Evolutionary conservation across 2,329 filamentous ascomycete species (phyloP), one percentile per base, ranked within the genome.

Genomic region (Neocatenulostroma microsporum): DNA sequence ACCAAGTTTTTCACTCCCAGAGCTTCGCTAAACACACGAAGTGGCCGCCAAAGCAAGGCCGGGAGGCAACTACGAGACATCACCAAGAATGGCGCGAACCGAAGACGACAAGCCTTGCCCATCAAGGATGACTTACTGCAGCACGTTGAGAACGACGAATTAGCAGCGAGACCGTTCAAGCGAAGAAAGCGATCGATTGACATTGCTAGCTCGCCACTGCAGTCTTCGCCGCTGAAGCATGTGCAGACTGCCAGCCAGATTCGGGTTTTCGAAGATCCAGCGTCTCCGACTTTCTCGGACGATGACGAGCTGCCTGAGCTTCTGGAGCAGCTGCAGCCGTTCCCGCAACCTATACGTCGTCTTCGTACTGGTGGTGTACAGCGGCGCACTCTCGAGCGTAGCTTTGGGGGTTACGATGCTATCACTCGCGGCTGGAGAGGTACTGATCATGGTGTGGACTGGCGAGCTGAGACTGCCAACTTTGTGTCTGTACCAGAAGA

Each of bases 401-500:
- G 62, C 18, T 70, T 70, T 44, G 67, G 67, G 19, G 67, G 66
- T 3, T 48, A 57, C 21, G 47, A 59, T 37, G 58, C 54, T 12
- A 48, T 64, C 1, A 60, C 60, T 4, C 58, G 64, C 27, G 66
- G 65, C 5, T 56, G 55, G 20, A 46, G 52, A 27, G 48, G 46
- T 12, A 43, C 43, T 17, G 64, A 68, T 46, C 64, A 69, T 40
- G 62, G 62, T 30, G 45, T 46, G 58, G 68, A 70, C 37, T 79
- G 74, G 74, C 70, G 72, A 54, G 66, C 73, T 46, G 67, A 78
- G 52, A 76, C 75, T 3, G 66, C 71, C 18, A 60, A 70, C 39
- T 82, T 81, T 54, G 74, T 77, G 53, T 76, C 72, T 23, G 61
- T 63, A 21, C 64, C 75, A 5, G 63, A 68, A 8, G 77, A 81